Evolutionary conservation across 768 basidiomycete species (phyloP).

Genomic region (Harrya chromipes): DNA sequence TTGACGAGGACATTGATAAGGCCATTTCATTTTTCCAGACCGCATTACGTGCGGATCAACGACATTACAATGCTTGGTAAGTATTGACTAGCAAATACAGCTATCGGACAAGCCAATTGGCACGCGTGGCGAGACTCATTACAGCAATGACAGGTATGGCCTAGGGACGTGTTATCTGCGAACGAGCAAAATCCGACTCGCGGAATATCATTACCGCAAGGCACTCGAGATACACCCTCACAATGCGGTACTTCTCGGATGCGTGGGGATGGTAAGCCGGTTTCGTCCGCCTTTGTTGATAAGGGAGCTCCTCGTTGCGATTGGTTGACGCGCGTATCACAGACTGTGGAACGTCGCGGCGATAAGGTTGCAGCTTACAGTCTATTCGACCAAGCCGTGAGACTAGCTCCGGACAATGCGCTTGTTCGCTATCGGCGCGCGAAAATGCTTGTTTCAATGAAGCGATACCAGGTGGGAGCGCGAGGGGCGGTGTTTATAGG

Average conservation of each 20-base stretch:
- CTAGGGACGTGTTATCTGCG: conserved; percentile 94
- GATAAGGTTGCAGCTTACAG: conserved; percentile 72
- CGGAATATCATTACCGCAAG: conserved; percentile 95
- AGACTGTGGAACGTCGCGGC: conserved; percentile 88
- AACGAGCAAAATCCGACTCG: conserved; percentile 88
- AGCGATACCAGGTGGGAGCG: conserved; percentile 70
- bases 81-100: conserved; percentile 29
- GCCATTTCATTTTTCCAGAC: conserved; percentile 90
- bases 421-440: conserved; percentile 93
- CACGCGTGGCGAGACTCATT: conserved; percentile 20
- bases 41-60: conserved; percentile 85
- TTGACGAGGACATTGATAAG: conserved; percentile 93
- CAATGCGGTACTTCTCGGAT: conserved; percentile 94
- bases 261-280: conserved; percentile 87
- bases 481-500: conserved; percentile 20
- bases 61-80: conserved; percentile 98
- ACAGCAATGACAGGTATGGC: conserved; percentile 77
- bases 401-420: conserved; percentile 81
- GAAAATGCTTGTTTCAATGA: conserved; percentile 83
- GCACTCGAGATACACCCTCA: conserved; percentile 90
- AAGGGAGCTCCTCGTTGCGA: conserved; percentile 11
- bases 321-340: conserved; percentile 22
- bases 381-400: conserved; percentile 79
- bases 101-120: background rate
- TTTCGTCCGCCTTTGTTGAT: conserved; percentile 15